phyloP scores from a whole-genome alignment of 495 filamentous ascomycete genomes.

The Melanomma pulvis-pyrius region DNA sequence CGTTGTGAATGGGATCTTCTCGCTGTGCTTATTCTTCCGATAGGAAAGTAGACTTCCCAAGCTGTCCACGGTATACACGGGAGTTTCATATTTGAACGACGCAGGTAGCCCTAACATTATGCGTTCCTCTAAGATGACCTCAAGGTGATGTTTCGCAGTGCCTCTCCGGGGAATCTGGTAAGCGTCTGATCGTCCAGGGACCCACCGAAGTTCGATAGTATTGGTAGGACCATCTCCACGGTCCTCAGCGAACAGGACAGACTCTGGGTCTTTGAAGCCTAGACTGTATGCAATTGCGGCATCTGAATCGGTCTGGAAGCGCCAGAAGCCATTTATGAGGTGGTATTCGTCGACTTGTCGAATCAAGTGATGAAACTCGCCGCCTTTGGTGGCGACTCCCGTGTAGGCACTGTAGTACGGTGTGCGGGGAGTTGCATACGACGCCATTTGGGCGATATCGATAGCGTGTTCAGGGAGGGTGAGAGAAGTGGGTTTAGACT shows the following conservation, averaged over 20 bases:
- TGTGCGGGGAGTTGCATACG: neutral
- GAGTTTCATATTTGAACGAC: neutral
- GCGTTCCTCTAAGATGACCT: slow-evolving; percentile 2
- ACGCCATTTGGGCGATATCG: neutral
- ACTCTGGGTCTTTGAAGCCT: slow-evolving; percentile 13
- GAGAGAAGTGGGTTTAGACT: neutral
- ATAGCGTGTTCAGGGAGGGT: neutral
- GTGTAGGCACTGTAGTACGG: neutral
- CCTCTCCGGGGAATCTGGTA: slow-evolving; percentile 1
- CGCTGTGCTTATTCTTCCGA: neutral
- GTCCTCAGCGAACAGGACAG: neutral
- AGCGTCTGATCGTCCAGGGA: slow-evolving; percentile 3
- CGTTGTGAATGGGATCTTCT: neutral
- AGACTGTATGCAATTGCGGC: neutral
- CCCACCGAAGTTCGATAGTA: slow-evolving; percentile 8
- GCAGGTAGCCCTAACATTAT: neutral
- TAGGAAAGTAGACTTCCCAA: neutral
- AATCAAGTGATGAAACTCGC: slow-evolving; percentile 1
- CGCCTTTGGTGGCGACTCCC: neutral
- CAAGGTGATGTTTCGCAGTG: slow-evolving; percentile 11
- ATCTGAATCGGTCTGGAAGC: slow-evolving; percentile 10
- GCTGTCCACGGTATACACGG: slow-evolving; percentile 3
- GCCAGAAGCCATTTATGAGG: slow-evolving; percentile 13
- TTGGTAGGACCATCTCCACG: neutral
- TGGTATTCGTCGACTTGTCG: neutral